Conservation (phyloP, 108 stramenopile species). For the Cylindrotheca closterium region DNA sequence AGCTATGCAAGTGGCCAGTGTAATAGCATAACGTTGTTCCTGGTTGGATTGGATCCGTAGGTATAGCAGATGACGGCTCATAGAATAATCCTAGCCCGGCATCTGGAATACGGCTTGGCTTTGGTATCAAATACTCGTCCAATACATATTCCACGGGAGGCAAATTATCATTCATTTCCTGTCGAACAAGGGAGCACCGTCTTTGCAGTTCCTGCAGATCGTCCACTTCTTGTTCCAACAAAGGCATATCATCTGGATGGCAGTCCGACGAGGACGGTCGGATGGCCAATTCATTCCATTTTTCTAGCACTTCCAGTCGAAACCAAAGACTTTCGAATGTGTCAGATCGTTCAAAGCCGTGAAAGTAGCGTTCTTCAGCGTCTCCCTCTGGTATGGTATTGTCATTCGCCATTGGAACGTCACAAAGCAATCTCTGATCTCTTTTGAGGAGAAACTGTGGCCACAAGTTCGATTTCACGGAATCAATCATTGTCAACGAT, state of each 20-base stretch:
- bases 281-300: constrained; percentile 40
- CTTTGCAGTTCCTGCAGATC: constrained; percentile 12
- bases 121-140: constrained; percentile 3
- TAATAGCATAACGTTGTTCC: constrained; percentile 36
- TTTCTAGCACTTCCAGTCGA: constrained; percentile 26
- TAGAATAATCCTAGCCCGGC: constrained; percentile 40
- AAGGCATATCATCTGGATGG: constrained; percentile 23
- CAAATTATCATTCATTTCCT: constrained; percentile 22
- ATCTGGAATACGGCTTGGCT: constrained; percentile 17
- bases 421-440: too few species aligned
- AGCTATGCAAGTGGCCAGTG: constrained; percentile 31
- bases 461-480: too few species aligned
- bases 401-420: too few species aligned
- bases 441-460: too few species aligned
- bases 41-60: constrained; percentile 1
- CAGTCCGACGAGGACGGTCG: constrained; percentile 19
- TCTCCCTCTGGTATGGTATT: too few species aligned
- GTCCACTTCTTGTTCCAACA: constrained; percentile 14
- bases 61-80: neutral
- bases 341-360: constrained; percentile 9
- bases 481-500: too few species aligned
- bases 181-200: constrained; percentile 20
- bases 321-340: constrained; percentile 8
- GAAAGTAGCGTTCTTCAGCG: too few species aligned
- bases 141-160: constrained; percentile 7